Percentiles rank a stretch among this genome's conserved stretches.
phyloP scores from a whole-genome alignment of 2,329 filamentous ascomycete genomes.

The Daldinia sp. region DNA sequence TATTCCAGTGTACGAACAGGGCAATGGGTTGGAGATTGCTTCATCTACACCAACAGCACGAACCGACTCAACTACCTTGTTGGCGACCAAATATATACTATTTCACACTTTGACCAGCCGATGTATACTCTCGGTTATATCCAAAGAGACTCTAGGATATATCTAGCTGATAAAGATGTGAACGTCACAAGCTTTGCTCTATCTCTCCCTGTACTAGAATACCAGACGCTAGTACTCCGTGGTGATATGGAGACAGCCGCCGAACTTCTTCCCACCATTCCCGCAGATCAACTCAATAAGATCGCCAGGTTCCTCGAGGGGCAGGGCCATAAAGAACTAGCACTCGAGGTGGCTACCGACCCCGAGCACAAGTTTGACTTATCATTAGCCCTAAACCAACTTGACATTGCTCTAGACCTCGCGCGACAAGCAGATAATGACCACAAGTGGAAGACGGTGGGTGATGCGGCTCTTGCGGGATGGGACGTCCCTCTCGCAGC shows the following conservation, averaged over 20 bases:
- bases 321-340: constrained; percentile 95
- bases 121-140: constrained; percentile 98
- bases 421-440: constrained; percentile 87
- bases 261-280: constrained; percentile 85
- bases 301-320: constrained; percentile 97
- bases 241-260: constrained; percentile 92
- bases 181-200: constrained; percentile 89
- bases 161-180: constrained; percentile 96
- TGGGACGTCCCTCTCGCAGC: constrained; percentile 92
- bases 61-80: constrained; percentile 98
- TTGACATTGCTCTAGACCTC: constrained; percentile 86
- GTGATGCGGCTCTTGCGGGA: constrained; percentile 85
- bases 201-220: constrained; percentile 93
- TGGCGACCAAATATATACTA: constrained; percentile 96
- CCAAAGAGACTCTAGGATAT: constrained; percentile 92
- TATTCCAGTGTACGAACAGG: constrained; percentile 82
- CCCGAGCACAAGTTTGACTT: constrained; percentile 97
- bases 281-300: constrained; percentile 95
- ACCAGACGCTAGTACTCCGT: constrained; percentile 94
- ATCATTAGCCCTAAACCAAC: constrained; percentile 82
- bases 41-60: constrained; percentile 97
- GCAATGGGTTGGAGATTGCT: constrained; percentile 98
- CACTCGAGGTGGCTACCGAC: constrained; percentile 93
- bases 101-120: constrained; percentile 94
- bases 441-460: constrained; percentile 98